Evolutionary conservation across 2,329 filamentous ascomycete genomes (phyloP).

Genomic region (Thermothelomyces thermophilus): DNA sequence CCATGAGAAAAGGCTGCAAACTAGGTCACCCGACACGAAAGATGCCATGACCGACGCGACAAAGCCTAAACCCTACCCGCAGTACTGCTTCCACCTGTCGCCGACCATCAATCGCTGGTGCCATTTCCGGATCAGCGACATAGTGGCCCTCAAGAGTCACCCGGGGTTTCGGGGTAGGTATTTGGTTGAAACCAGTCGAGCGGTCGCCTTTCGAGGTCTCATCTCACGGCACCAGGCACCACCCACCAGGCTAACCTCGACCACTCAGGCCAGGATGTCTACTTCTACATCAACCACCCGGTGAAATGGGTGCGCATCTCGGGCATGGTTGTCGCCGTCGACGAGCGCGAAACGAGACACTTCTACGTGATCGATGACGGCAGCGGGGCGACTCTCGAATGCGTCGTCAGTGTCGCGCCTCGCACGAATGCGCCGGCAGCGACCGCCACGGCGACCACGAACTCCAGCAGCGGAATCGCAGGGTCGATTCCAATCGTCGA

Average conservation of each 20-base stretch:
- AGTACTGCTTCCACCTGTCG: slow-evolving; percentile 57
- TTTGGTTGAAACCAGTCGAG: background rate
- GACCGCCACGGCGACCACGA: background rate
- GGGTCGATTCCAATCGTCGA: slow-evolving; percentile 14
- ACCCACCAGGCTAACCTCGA: background rate
- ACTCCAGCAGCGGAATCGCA: background rate
- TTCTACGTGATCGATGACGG: slow-evolving; percentile 60
- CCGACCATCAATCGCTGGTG: slow-evolving; percentile 56
- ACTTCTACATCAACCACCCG: slow-evolving; percentile 67
- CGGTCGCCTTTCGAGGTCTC: no score
- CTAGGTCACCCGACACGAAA: slow-evolving; percentile 7
- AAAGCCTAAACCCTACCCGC: slow-evolving; percentile 43
- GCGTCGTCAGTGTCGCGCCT: slow-evolving; percentile 24
- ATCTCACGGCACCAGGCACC: no score
- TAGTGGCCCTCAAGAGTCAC: slow-evolving; percentile 41
- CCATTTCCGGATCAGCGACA: slow-evolving; percentile 45
- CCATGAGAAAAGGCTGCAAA: slow-evolving; percentile 1
- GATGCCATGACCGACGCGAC: slow-evolving; percentile 24
- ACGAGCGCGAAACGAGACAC: slow-evolving; percentile 41
- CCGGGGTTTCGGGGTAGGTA: slow-evolving; percentile 47
- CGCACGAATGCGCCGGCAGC: background rate
- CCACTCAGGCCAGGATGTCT: slow-evolving; percentile 45
- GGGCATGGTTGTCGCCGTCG: slow-evolving; percentile 61
- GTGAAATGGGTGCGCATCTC: slow-evolving; percentile 68
- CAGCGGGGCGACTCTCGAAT: slow-evolving; percentile 54